A percentile compares a stretch with the other conserved stretches of the same genome.
These are phyloP conservation scores for Rhododendron williamsianum DNA, from an alignment of 148 eudicot genomes.

Conservation along the genomic window DNA sequence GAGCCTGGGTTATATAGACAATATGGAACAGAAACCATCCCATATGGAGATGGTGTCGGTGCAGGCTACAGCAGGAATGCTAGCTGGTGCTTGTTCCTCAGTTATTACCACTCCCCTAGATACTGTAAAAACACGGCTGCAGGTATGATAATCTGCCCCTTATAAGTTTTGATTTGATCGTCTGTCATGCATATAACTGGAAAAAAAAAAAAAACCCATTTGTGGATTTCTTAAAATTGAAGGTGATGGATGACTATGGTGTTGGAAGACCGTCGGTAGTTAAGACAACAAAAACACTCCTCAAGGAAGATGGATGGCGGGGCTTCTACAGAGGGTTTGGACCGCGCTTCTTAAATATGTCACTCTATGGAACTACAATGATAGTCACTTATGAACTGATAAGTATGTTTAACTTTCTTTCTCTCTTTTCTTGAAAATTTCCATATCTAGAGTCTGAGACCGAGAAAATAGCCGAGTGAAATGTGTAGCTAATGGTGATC, in stretches of 20 bases:
- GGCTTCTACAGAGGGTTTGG: conserved; percentile 85
- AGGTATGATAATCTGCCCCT: conserved; percentile 31
- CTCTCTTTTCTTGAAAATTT: background rate
- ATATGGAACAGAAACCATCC: conserved; percentile 50
- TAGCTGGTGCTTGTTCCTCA: conserved; percentile 75
- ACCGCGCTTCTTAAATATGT: conserved; percentile 74
- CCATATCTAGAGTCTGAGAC: background rate
- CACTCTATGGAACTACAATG: conserved; percentile 78
- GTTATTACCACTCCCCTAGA: conserved; percentile 71
- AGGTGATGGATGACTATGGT: conserved; percentile 65
- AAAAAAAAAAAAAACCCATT: background rate
- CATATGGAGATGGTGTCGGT: conserved; percentile 55
- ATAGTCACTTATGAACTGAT: conserved; percentile 76
- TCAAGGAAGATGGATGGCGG: conserved; percentile 69
- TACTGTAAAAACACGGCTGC: conserved; percentile 75
- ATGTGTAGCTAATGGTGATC: no score
- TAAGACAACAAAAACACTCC: conserved; percentile 47
- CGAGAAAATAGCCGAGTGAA: background rate
- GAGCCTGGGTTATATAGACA: conserved; percentile 49
- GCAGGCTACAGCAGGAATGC: conserved; percentile 69
- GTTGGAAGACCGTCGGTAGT: conserved; percentile 64
- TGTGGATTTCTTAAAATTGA: conserved; percentile 15
- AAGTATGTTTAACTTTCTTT: conserved; percentile 29
- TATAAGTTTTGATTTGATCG: background rate
- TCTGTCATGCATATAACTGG: background rate